These are phyloP conservation scores for Lonicera japonica DNA, from an alignment of 129 eudicot species.

Conservation along the genomic window DNA sequence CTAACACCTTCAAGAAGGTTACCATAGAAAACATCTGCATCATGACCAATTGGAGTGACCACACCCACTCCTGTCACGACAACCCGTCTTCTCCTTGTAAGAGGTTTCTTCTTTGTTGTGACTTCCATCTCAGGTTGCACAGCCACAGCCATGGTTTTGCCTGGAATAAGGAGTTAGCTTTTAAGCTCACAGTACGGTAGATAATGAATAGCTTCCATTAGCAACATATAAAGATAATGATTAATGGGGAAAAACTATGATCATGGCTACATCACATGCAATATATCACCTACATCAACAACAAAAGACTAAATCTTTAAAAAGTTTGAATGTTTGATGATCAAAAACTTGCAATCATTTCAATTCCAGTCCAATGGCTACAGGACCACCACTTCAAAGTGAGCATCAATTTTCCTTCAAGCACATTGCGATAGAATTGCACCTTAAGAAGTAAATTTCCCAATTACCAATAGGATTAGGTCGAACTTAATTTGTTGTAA, in stretches of 20 bases:
- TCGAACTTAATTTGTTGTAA: too few relatives aligned
- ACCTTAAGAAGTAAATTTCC: too few relatives aligned
- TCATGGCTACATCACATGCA: background rate
- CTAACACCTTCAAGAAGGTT: conserved; percentile 87
- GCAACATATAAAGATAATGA: background rate
- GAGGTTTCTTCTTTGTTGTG: conserved; percentile 45
- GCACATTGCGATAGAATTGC: too few relatives aligned
- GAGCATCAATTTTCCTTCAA: background rate
- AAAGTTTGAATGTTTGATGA: background rate
- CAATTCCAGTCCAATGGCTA: too few relatives aligned
- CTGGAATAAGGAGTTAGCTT: conserved; percentile 20
- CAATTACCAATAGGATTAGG: too few relatives aligned
- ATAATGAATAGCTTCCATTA: background rate
- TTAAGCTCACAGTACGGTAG: too few relatives aligned
- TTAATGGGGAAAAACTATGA: background rate
- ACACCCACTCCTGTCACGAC: conserved; percentile 98
- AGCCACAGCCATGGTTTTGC: conserved; percentile 62
- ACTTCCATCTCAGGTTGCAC: conserved; percentile 57
- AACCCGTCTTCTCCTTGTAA: conserved; percentile 67
- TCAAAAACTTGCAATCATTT: background rate
- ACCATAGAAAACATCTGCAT: conserved; percentile 58
- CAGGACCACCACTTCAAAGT: background rate
- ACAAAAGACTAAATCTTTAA: background rate
- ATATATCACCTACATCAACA: background rate
- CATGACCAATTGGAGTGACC: conserved; percentile 75